Conservation (phyloP, 768 basidiomycete species). For the Tricholoma matsutake region DNA sequence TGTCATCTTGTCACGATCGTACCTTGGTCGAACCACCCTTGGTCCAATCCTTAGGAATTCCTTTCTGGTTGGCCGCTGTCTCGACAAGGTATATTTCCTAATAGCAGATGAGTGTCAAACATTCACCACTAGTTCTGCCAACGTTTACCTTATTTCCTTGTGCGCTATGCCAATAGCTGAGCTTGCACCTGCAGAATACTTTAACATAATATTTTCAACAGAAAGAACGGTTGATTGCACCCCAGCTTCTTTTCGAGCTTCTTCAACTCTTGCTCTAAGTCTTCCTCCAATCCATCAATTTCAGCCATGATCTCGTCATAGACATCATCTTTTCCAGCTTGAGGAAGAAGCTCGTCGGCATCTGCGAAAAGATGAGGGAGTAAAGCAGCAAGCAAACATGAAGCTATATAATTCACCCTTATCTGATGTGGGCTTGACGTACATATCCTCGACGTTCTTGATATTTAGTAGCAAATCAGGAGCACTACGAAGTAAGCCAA, state of each 20-base stretch:
- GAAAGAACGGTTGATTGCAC: slow-evolving; percentile 34
- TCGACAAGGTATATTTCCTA: slow-evolving; percentile 92
- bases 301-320: slow-evolving; percentile 78
- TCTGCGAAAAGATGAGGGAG: slow-evolving; percentile 33
- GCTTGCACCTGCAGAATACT: slow-evolving; percentile 25
- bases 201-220: slow-evolving; percentile 5
- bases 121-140: background rate
- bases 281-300: slow-evolving; percentile 66
- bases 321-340: slow-evolving; percentile 78
- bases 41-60: slow-evolving; percentile 81
- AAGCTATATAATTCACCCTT: slow-evolving; percentile 45
- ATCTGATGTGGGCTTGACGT: slow-evolving; percentile 48
- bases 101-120: background rate
- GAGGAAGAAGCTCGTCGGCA: slow-evolving; percentile 70
- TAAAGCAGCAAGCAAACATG: background rate
- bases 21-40: slow-evolving; percentile 84
- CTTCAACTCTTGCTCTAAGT: slow-evolving; percentile 65
- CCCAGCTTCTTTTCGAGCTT: slow-evolving; percentile 65
- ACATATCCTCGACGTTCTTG: slow-evolving; percentile 72
- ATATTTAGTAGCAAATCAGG: slow-evolving; percentile 77
- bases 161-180: slow-evolving; percentile 56
- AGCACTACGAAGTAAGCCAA: slow-evolving; percentile 71
- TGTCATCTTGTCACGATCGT: background rate
- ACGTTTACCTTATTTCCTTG: slow-evolving; percentile 70
- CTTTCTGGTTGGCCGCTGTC: slow-evolving; percentile 54